Base-by-base conservation (phyloP, 805 yeast genomes). In the Candida insectorum region DNA sequence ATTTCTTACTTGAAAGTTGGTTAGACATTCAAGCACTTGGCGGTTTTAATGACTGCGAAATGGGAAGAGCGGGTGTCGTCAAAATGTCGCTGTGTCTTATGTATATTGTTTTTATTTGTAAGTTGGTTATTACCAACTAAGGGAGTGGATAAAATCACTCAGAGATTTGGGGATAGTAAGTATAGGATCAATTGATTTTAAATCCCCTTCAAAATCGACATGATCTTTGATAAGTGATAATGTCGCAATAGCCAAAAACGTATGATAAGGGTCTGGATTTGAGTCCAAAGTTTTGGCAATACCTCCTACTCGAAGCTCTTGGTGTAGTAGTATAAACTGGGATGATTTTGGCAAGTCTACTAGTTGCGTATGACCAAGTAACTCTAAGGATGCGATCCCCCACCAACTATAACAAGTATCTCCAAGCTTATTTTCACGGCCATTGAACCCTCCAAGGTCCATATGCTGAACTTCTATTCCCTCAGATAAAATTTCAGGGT, bases 331-430 rank as follows among this genome's bases (percentile, higher is more conserved):
- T 9, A 81, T 41, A 14, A 87, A 86, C 3, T 52, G 41, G 3
- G 48, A 42, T 1, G 71, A 68, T 5, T 49, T 51, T 0, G 53
- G 49, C 5, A 37, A 22, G 40, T 78, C 63, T 1, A 73, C 44
- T 10, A 76, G 49, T 0, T 39, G 36, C 15, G 54, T 33, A n/a
- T 47, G 42, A 14, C 43, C 36, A 16, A 85, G 46, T 10, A 81
- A 45, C 1, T 51, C 45, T 40, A 86, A 59, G 4, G 85, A 64
- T 2, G 76, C 89, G 11, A 77, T 48, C 28, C 77, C 73, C 96
- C 96, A 88, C 69, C 87, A 88, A 5, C 82, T 74, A 51, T 88
- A 88, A 60, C 97, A 88, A 0, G 95, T 82, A 56, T 88, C 97
- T 3, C 83, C 83, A 37, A 69, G 72, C 54, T 88, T 88, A 54